Evolutionary conservation across 371 early-diverging fungal species (phyloP).

Genomic region (Saksenaea oblongispora): DNA sequence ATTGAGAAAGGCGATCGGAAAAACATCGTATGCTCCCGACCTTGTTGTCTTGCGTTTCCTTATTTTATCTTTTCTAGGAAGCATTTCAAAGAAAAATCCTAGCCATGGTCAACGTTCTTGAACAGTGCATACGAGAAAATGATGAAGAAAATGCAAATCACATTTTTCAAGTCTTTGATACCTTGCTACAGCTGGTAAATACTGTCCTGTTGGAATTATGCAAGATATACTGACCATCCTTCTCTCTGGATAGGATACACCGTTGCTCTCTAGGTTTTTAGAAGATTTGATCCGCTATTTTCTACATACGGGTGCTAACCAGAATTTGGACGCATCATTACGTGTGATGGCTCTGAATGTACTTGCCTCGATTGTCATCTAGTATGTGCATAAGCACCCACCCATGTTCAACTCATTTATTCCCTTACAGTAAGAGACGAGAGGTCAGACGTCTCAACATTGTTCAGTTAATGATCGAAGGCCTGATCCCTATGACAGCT

Average conservation of each 20-base stretch:
- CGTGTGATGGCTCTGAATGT: constrained; percentile 81
- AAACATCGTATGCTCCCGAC: constrained; percentile 52
- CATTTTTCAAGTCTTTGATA: constrained; percentile 86
- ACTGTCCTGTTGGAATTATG: not conserved
- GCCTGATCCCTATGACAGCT: constrained; percentile 77
- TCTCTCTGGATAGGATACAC: constrained; percentile 56
- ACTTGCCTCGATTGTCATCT: constrained; percentile 75
- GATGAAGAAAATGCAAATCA: constrained; percentile 76
- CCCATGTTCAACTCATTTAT: not conserved
- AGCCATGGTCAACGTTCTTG: constrained; percentile 81
- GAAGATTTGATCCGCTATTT: constrained; percentile 77
- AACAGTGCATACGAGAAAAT: constrained; percentile 65
- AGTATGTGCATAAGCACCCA: constrained; percentile 49
- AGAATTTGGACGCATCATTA: constrained; percentile 60
- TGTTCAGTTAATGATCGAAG: constrained; percentile 70
- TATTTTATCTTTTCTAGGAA: not conserved
- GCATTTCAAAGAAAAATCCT: constrained; percentile 60
- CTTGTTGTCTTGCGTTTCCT: not conserved
- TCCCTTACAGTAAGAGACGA: constrained; percentile 58
- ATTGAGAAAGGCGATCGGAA: constrained; percentile 70
- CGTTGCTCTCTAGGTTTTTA: constrained; percentile 74
- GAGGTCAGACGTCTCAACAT: constrained; percentile 78
- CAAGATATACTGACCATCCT: not conserved
- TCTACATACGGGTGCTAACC: constrained; percentile 63
- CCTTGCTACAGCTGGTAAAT: constrained; percentile 64